phyloP scores from a whole-genome alignment of 371 early-diverging fungal genomes.

The Apophysomyces sp. region DNA sequence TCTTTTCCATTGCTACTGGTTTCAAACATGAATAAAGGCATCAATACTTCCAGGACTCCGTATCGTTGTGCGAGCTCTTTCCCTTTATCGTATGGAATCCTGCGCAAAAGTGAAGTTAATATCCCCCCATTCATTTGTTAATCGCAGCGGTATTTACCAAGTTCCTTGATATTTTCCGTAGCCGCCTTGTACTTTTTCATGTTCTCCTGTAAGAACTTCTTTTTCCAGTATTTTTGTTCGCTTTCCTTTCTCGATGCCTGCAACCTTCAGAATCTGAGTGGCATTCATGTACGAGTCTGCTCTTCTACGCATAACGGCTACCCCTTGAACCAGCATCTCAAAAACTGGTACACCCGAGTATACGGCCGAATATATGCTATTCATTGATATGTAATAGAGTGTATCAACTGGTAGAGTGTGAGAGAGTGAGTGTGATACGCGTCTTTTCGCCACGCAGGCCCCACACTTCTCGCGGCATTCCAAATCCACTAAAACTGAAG shows the following conservation, averaged over 20 bases:
- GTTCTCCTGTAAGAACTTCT: conserved; percentile 79
- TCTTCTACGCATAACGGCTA: conserved; percentile 90
- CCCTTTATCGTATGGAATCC: conserved; percentile 84
- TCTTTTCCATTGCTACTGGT: conserved; percentile 28
- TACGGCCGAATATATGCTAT: conserved; percentile 63
- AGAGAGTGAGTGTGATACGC: not conserved
- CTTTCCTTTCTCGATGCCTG: conserved; percentile 88
- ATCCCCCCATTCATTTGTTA: not conserved
- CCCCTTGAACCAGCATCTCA: conserved; percentile 79
- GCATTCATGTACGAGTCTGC: conserved; percentile 92
- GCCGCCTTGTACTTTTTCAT: conserved; percentile 97
- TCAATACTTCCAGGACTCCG: conserved; percentile 57
- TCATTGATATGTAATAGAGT: conserved; percentile 14
- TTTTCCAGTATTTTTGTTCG: conserved; percentile 93
- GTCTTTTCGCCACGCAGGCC: not conserved
- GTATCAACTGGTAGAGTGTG: not conserved
- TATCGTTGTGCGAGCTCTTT: conserved; percentile 73
- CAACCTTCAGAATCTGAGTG: conserved; percentile 97
- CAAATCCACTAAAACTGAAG: not conserved
- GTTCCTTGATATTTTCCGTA: conserved; percentile 98
- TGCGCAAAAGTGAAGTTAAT: conserved; percentile 12
- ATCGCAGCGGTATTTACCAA: conserved; percentile 48
- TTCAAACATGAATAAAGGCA: conserved; percentile 68
- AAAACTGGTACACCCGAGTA: conserved; percentile 87
- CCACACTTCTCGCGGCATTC: not conserved